phyloP scores from a whole-genome alignment of 305 asterid genomes.

The Solanum hybrid region DNA sequence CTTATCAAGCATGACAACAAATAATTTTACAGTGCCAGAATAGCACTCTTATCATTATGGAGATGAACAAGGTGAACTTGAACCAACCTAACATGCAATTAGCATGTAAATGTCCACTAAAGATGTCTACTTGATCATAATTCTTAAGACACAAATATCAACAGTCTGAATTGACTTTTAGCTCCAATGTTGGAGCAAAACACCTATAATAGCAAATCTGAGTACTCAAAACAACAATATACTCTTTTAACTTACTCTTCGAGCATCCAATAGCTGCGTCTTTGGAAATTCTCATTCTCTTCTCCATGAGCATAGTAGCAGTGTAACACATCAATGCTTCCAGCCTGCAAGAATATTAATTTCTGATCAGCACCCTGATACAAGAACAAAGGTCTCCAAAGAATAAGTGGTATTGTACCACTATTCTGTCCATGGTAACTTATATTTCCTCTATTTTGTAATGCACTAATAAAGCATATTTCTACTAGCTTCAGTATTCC shows the following conservation, averaged over 20 bases:
- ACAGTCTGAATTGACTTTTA: background rate
- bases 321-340: conserved; percentile 87
- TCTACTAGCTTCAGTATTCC: background rate
- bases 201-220: background rate
- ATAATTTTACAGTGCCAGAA: background rate
- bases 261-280: conserved; percentile 99
- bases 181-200: background rate
- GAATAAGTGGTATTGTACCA: background rate
- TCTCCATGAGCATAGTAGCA: conserved; percentile 99
- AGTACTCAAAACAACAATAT: background rate
- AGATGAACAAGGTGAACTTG: background rate
- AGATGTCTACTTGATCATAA: background rate
- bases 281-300: conserved; percentile 77
- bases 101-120: background rate
- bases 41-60: background rate
- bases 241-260: conserved; percentile 62
- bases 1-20: background rate
- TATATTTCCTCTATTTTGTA: background rate
- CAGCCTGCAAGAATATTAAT: conserved; percentile 50
- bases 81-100: background rate
- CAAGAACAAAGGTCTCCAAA: conserved; percentile 12
- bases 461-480: background rate
- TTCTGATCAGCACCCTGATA: conserved; percentile 13
- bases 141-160: background rate
- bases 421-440: background rate